Conservation (phyloP, 805 yeast genomes). For the Torulaspora indica region DNA sequence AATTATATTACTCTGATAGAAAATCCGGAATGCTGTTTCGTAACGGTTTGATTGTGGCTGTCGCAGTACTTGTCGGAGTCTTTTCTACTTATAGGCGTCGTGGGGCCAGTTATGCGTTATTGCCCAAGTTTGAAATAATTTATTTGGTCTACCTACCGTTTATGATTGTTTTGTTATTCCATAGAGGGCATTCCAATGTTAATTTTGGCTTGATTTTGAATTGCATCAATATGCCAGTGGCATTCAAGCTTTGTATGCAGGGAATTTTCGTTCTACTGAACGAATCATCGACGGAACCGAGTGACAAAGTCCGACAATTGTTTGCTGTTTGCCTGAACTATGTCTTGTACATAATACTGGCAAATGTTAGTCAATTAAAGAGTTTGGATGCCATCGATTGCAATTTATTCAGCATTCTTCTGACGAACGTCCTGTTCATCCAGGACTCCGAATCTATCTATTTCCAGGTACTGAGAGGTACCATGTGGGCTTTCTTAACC, state of each 20-base stretch:
- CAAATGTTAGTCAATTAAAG: slow-evolving; percentile 34
- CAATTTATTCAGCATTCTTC: slow-evolving; percentile 37
- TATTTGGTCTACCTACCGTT: slow-evolving; percentile 36
- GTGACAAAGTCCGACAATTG: slow-evolving; percentile 9
- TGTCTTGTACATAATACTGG: slow-evolving; percentile 25
- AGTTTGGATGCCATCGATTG: slow-evolving; percentile 40
- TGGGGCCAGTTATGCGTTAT: slow-evolving; percentile 1
- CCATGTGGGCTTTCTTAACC: slow-evolving; percentile 31
- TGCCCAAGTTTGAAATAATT: slow-evolving; percentile 36
- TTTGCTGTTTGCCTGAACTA: slow-evolving; percentile 29
- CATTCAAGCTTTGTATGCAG: slow-evolving; percentile 27
- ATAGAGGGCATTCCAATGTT: slow-evolving; percentile 23
- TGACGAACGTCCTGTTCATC: slow-evolving; percentile 36
- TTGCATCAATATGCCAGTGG: slow-evolving; percentile 24
- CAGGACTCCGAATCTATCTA: slow-evolving; percentile 23
- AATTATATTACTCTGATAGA: slow-evolving; percentile 13
- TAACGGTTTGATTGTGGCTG: slow-evolving; percentile 21
- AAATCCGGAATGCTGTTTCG: slow-evolving; percentile 20
- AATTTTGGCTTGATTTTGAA: slow-evolving; percentile 35
- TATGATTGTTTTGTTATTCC: slow-evolving; percentile 30
- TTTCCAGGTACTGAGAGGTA: slow-evolving; percentile 34
- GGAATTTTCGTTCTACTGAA: slow-evolving; percentile 24
- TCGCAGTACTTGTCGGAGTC: slow-evolving; percentile 21
- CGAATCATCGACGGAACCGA: slow-evolving; percentile 5
- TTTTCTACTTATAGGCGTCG: slow-evolving; percentile 9